Evolutionary conservation across 2,329 filamentous ascomycete species (phyloP).

Genomic region (Ophiocordyceps camponoti-leonardi): DNA sequence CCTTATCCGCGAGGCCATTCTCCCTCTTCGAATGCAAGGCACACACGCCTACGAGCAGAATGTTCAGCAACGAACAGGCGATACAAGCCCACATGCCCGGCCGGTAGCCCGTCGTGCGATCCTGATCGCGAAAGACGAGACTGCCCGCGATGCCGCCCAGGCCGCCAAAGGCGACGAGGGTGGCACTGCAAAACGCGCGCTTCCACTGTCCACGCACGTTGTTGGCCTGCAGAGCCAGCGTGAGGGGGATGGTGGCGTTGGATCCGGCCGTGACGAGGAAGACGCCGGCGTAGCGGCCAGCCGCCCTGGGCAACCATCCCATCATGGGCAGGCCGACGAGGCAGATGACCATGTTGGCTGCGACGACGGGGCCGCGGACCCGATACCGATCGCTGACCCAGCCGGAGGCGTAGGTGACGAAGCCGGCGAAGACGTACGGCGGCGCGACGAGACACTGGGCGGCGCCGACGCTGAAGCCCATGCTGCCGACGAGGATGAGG

Average conservation of each 20-base stretch:
- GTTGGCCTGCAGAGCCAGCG: conserved; percentile 70
- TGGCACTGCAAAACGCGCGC: conserved; percentile 61
- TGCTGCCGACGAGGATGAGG: conserved; percentile 46
- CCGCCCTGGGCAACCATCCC: conserved; percentile 41
- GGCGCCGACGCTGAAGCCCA: conserved; percentile 46
- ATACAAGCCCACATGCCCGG: conserved; percentile 40
- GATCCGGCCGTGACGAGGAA: conserved; percentile 62
- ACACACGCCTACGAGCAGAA: conserved; percentile 25
- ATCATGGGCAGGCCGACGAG: conserved; percentile 57
- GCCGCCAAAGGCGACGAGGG: conserved; percentile 59
- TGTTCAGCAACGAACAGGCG: conserved; percentile 25
- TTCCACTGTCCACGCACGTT: conserved; percentile 86
- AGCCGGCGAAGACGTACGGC: conserved; percentile 47
- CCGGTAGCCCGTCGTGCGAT: conserved; percentile 30
- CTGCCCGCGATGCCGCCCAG: conserved; percentile 64
- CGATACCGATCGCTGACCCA: conserved; percentile 51
- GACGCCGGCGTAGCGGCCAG: conserved; percentile 53
- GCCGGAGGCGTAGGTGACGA: conserved; percentile 41
- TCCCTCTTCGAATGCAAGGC: conserved; percentile 22
- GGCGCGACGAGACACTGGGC: conserved; percentile 58
- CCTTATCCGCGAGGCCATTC: conserved; percentile 34
- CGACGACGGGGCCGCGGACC: conserved; percentile 47
- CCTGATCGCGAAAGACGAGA: conserved; percentile 50
- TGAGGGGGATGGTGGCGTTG: conserved; percentile 59
- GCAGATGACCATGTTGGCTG: conserved; percentile 46